These are phyloP conservation scores for Cornus kousa DNA, from an alignment of 148 eudicot genomes.

Conservation along the genomic window DNA sequence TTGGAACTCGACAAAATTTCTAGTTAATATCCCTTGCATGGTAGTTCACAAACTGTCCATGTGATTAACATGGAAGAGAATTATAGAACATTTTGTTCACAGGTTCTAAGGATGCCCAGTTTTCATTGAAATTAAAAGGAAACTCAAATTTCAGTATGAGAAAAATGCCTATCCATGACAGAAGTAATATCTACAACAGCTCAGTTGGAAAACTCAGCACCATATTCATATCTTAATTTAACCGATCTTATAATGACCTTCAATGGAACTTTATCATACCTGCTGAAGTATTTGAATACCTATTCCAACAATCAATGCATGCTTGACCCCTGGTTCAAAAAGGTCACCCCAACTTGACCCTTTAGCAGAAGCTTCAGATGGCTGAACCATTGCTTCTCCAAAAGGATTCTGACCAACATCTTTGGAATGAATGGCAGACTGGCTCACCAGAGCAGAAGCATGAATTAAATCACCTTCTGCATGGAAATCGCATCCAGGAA, in stretches of 20 bases:
- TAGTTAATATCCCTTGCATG: too few species aligned
- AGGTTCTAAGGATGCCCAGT: neutral
- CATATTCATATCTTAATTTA: neutral
- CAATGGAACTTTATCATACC: conserved; percentile 24
- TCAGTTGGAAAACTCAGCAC: too few species aligned
- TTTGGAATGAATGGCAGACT: conserved; percentile 53
- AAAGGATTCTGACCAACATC: conserved; percentile 47
- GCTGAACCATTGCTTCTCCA: conserved; percentile 32
- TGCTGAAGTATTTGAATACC: conserved; percentile 80
- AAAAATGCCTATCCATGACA: conserved; percentile 7
- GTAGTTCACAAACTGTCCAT: too few species aligned
- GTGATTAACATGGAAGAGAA: too few species aligned
- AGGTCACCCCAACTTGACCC: conserved; percentile 63
- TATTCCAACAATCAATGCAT: conserved; percentile 69
- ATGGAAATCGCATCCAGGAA: conserved; percentile 41
- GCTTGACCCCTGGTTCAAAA: conserved; percentile 74
- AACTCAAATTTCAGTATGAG: neutral
- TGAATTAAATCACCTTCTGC: conserved; percentile 58
- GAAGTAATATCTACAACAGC: neutral
- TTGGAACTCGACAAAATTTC: neutral
- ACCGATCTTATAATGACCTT: neutral
- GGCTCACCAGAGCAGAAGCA: conserved; percentile 86
- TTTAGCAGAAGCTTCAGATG: conserved; percentile 41
- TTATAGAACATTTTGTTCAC: neutral
- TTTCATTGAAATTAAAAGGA: too few species aligned